Evolutionary conservation across 306 rosid species (phyloP).

Genomic region (Sindora glabra): DNA sequence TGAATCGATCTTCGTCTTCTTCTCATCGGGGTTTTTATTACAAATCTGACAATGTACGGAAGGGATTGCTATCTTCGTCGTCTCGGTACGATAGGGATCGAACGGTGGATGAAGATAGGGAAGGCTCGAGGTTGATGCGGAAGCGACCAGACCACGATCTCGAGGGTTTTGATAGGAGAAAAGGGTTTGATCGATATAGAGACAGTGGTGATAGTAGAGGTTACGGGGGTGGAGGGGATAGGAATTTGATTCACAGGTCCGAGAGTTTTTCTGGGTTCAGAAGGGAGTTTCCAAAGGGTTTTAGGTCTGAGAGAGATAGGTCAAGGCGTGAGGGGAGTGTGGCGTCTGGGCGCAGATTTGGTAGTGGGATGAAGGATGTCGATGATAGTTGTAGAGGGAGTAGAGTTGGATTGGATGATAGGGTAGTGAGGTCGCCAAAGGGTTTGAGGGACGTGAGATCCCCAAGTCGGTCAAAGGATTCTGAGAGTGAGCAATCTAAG

Average conservation of each 20-base stretch:
- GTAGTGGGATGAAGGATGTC: slow-evolving; percentile 60
- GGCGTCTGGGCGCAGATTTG: slow-evolving; percentile 82
- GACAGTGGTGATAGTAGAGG: slow-evolving; percentile 43
- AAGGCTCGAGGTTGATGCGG: slow-evolving; percentile 52
- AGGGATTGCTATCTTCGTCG: slow-evolving; percentile 49
- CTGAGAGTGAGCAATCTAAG: slow-evolving; percentile 83
- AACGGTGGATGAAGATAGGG: slow-evolving; percentile 67
- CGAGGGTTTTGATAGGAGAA: slow-evolving; percentile 72
- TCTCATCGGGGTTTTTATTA: slow-evolving; percentile 59
- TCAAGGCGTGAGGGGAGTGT: slow-evolving; percentile 72
- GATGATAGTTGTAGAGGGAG: slow-evolving; percentile 53
- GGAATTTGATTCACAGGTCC: slow-evolving; percentile 65
- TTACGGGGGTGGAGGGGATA: slow-evolving; percentile 39
- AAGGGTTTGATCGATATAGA: slow-evolving; percentile 70
- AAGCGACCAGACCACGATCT: slow-evolving; percentile 82
- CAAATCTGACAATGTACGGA: slow-evolving; percentile 53
- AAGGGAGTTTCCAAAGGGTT: slow-evolving; percentile 89
- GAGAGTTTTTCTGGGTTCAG: slow-evolving; percentile 76
- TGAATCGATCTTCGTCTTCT: slow-evolving; percentile 57
- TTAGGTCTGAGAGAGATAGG: slow-evolving; percentile 92
- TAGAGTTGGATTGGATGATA: slow-evolving; percentile 40
- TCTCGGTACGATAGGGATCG: slow-evolving; percentile 68
- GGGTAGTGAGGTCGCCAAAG: slow-evolving; percentile 38
- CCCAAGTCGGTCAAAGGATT: slow-evolving; percentile 82
- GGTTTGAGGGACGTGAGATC: slow-evolving; percentile 65